These are phyloP conservation scores for Podaxis sp. DNA, from an alignment of 768 basidiomycete genomes.

Conservation along the genomic window DNA sequence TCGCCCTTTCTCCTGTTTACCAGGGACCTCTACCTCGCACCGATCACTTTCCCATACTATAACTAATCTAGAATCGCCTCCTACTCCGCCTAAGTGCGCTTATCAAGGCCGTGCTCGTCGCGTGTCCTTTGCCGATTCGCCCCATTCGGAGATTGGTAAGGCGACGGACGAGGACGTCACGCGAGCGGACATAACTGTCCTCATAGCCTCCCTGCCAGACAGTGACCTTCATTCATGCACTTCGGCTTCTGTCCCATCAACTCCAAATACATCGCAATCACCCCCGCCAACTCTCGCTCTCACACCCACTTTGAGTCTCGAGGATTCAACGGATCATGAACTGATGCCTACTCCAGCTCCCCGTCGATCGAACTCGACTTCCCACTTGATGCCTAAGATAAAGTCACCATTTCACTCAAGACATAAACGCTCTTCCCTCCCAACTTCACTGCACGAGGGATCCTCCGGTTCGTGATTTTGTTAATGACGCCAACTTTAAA, in stretches of 20 bases:
- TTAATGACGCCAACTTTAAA: neutral
- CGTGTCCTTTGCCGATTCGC: conserved; percentile 28
- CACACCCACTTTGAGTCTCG: neutral
- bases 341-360: neutral
- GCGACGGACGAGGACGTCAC: neutral
- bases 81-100: conserved; percentile 16
- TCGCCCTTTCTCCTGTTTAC: conserved; percentile 9
- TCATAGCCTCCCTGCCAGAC: neutral
- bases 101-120: conserved; percentile 16
- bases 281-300: conserved; percentile 15
- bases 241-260: neutral
- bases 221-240: neutral
- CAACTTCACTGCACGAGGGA: neutral
- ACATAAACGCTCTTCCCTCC: neutral
- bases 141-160: neutral
- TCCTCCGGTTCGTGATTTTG: neutral
- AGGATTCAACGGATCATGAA: conserved; percentile 5
- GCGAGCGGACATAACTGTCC: neutral
- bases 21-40: neutral
- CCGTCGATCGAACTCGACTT: neutral
- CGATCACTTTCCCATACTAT: neutral
- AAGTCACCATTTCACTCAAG: conserved; percentile 5
- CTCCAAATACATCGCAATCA: neutral
- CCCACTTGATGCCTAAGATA: conserved; percentile 12
- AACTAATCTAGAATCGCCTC: conserved; percentile 18